These are phyloP conservation scores for Cystobasidium ongulense DNA, from an alignment of 768 basidiomycete genomes.

Conservation along the genomic window DNA sequence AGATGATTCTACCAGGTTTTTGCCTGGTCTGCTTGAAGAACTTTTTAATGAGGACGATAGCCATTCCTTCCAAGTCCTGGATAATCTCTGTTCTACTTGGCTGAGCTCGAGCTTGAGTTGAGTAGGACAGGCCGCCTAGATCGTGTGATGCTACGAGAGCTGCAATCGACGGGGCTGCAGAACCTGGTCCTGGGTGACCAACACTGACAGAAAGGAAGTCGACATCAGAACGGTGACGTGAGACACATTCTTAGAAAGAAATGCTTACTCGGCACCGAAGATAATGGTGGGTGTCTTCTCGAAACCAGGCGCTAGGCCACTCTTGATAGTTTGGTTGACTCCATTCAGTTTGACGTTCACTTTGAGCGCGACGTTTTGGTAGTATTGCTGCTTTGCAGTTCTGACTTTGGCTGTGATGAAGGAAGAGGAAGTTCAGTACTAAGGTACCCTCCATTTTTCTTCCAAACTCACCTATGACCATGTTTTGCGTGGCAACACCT, in stretches of 20 bases:
- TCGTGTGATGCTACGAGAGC: constrained; percentile 35
- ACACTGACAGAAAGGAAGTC: constrained; percentile 21
- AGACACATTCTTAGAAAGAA: not conserved
- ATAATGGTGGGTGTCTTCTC: constrained; percentile 24
- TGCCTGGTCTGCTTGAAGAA: constrained; percentile 18
- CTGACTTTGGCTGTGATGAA: constrained; percentile 31
- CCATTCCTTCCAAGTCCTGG: constrained; percentile 28
- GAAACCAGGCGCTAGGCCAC: constrained; percentile 11
- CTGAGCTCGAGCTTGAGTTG: constrained; percentile 33
- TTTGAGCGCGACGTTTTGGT: constrained; percentile 32
- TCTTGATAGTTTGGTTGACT: constrained; percentile 29
- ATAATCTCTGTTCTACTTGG: constrained; percentile 25
- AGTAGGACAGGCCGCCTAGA: constrained; percentile 23
- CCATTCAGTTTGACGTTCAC: constrained; percentile 37
- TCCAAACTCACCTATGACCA: constrained; percentile 25
- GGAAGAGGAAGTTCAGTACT: not conserved
- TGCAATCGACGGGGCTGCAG: constrained; percentile 34
- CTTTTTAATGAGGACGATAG: not conserved
- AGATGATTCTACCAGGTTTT: constrained; percentile 26
- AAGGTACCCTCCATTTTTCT: not conserved
- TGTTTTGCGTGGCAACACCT: constrained; percentile 38
- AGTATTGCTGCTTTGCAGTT: constrained; percentile 31
- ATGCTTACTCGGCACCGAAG: constrained; percentile 28
- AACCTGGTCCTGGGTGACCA: constrained; percentile 34
- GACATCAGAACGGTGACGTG: not conserved